These are phyloP conservation scores for Pleurozium schreberi DNA, from an alignment of 225 moss, liverwort and hornwort species.

Conservation along the genomic window DNA sequence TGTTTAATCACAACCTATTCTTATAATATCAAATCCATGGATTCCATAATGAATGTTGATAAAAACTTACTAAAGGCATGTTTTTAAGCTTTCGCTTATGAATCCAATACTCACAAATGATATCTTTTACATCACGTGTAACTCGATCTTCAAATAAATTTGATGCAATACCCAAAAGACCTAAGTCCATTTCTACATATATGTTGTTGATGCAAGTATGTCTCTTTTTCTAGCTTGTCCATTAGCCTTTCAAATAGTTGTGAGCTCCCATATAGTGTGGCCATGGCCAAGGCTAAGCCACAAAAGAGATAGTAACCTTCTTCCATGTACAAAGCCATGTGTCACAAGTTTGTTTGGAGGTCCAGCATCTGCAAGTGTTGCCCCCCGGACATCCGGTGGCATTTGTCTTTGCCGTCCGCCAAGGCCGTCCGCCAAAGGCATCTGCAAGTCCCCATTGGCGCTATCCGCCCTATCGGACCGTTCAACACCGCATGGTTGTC, in stretches of 20 bases:
- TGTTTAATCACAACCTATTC: neutral
- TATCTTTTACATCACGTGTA: constrained; percentile 12
- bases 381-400: too few relatives aligned
- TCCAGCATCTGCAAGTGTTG: too few relatives aligned
- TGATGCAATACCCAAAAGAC: neutral
- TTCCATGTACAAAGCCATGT: too few relatives aligned
- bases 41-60: constrained; percentile 3
- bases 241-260: constrained; percentile 17
- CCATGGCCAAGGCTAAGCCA: too few relatives aligned
- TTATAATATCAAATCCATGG: constrained; percentile 21
- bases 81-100: constrained; percentile 31
- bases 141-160: constrained; percentile 6
- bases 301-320: too few relatives aligned
- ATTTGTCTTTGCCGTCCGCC: too few relatives aligned
- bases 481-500: too few relatives aligned
- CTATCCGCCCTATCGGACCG: too few relatives aligned
- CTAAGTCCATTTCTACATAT: neutral
- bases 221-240: constrained; percentile 43
- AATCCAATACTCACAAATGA: constrained; percentile 31
- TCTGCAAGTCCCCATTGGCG: too few relatives aligned
- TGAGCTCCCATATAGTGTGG: too few relatives aligned
- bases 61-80: constrained; percentile 35
- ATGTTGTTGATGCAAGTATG: constrained; percentile 6
- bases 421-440: too few relatives aligned
- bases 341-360: too few relatives aligned